Base-by-base conservation (phyloP, 768 basidiomycete genomes). In the Hydnum rufescens region DNA sequence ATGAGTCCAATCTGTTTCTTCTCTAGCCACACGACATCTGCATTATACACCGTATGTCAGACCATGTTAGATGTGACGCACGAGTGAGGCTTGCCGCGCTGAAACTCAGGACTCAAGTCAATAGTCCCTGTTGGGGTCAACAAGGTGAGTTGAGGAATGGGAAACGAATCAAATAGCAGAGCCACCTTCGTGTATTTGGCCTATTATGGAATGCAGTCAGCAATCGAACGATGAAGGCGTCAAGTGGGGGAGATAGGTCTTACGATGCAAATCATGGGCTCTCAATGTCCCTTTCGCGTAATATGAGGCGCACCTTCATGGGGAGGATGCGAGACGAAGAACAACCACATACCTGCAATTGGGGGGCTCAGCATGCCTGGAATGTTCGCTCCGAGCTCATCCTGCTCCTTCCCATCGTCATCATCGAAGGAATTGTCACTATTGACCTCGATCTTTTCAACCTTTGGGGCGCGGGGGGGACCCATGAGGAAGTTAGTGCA, bases 11-110 rank as follows among this genome's bases (percentile, higher is more conserved):
- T 73, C 62, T 86, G 82, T 63, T 87, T 87, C 2, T 67, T 58
- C 55, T 82, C 80, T 0, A 79, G 70, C 85, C 84, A 88, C 1
- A 88, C 85, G 34, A 87, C 76, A 46, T 78, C 80, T 50, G 31
- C 29, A 30, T 8, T 18, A 31, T 13, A 6, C 26, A 31, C 13
- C 6, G 26, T 32, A 47, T 26, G 26, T 13, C 13, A 26, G 13
- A 47, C 26, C 8, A 34, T 32, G 49, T 29, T 28, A 30, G 26
- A 13, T 13, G 13, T 26, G 32, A 32, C 49, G 44, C 25, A 8
- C 6, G 25, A 30, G 25, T 16, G 49, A 6, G 8, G 30, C 49
- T 6, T 5, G 32, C 49, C 49, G 29, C 49, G 26, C 30, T 50
- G 49, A 31, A 30, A 50, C 6, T 50, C 49, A 16, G 30, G 26